Conservation (phyloP, 202 grass and related monocot genomes). For the Dendrocalamus latiflorus region DNA sequence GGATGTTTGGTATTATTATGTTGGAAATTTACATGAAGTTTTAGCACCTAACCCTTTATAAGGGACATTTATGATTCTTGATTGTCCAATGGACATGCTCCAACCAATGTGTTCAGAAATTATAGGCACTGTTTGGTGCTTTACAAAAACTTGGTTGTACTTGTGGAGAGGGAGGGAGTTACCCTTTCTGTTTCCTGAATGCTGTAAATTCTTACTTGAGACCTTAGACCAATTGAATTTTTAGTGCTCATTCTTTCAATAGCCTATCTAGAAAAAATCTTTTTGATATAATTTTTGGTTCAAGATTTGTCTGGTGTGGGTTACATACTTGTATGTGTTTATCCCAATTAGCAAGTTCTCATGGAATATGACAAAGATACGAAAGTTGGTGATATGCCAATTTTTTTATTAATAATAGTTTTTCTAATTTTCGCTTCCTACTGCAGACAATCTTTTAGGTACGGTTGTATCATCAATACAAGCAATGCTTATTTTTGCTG, state of each 20-base stretch:
- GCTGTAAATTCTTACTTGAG: neutral
- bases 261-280: neutral
- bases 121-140: neutral
- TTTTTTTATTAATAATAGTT: neutral
- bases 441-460: neutral
- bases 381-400: neutral
- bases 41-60: neutral
- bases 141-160: neutral
- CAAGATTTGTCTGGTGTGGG: too few relatives aligned
- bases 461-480: neutral
- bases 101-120: neutral
- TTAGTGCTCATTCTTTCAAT: neutral
- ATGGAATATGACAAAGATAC: neutral
- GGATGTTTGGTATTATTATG: neutral
- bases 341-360: neutral
- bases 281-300: neutral
- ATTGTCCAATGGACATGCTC: neutral
- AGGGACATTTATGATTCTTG: neutral
- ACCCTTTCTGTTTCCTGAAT: neutral
- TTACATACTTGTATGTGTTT: neutral
- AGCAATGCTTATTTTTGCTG: neutral
- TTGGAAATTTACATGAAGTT: neutral
- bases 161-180: neutral
- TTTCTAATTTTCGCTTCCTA: neutral
- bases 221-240: neutral